Base-by-base conservation (phyloP, 1,139 yeast genomes). In the Suhomyces wounanorum region DNA sequence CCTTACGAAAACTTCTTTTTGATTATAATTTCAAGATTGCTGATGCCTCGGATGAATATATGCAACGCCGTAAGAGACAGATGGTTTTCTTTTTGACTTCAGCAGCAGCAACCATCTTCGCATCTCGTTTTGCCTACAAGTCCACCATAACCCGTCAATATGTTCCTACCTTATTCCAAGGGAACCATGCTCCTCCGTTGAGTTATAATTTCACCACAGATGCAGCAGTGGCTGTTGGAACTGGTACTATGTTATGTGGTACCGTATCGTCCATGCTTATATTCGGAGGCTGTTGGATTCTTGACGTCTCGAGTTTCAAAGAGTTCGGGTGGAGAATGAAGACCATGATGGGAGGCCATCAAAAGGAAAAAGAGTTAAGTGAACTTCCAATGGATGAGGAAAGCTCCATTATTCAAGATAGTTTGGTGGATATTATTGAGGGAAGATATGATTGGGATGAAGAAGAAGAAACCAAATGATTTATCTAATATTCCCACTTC, bases 181-280 rank as follows among this genome's bases (percentile, higher is more conserved):
- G 94, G 13, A 92, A 92, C 68, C 94, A 91, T 62, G 79, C 83
- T 44, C 96, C 96, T 1, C 97, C 97, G 2, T 59, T 72, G 3
- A 79, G 85, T 44, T 88, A 87, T 64, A 87, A 87, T 46, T 84
- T 87, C 66, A 84, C 89, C 53, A 80, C 83, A 46, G 97, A 92
- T 67, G 97, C 97, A 1, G 83, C 90, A 28, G 84, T 84, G 36
- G 98, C 97, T 0, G 91, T 92, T 5, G 84, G 88, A 0, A 85
- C 89, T 39, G 96, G 96, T 0, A 82, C 96, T 0, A 69, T 88
- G 44, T 71, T 91, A 28, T 89, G 97, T 8, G 79, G 85, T 0
- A 80, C 90, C 1, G 82, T 90, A 0, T 81, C 88, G 59, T 81
- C 89, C 4, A 87, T 89, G 88, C 69, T 82, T 9, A 73, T 85